phyloP scores from a whole-genome alignment of 2,329 filamentous ascomycete genomes.

The Epichloe festucae region DNA sequence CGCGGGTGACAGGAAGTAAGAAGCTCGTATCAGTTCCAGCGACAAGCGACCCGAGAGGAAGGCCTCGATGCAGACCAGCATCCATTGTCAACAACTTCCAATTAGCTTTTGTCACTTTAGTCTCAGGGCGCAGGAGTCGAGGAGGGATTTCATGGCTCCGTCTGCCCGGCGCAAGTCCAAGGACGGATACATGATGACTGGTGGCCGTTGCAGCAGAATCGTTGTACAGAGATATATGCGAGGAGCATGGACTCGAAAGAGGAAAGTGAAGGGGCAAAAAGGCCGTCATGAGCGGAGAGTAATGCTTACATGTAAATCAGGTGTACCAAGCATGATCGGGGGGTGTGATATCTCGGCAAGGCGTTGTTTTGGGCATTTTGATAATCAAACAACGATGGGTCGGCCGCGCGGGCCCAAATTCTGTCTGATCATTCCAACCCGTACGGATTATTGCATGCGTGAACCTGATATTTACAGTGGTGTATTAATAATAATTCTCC shows the following conservation, averaged over 20 bases:
- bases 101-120: neutral
- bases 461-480: too few relatives aligned
- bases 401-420: too few relatives aligned
- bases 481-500: too few relatives aligned
- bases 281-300: neutral
- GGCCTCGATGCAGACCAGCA: neutral
- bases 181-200: too few relatives aligned
- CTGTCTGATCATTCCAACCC: too few relatives aligned
- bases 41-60: neutral
- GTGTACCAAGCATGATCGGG: conserved; percentile 3
- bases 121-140: too few relatives aligned
- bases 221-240: neutral
- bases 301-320: neutral
- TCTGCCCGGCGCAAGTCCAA: too few relatives aligned
- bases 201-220: neutral
- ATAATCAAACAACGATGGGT: neutral
- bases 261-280: neutral
- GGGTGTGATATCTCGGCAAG: neutral
- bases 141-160: too few relatives aligned
- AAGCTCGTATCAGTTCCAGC: neutral
- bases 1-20: conserved; percentile 22
- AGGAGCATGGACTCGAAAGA: neutral
- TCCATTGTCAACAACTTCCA: too few relatives aligned
- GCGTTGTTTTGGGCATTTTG: neutral
- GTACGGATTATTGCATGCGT: too few relatives aligned